phyloP scores from a whole-genome alignment of 371 early-diverging fungal species.

The Dentiscutata heterogama region DNA sequence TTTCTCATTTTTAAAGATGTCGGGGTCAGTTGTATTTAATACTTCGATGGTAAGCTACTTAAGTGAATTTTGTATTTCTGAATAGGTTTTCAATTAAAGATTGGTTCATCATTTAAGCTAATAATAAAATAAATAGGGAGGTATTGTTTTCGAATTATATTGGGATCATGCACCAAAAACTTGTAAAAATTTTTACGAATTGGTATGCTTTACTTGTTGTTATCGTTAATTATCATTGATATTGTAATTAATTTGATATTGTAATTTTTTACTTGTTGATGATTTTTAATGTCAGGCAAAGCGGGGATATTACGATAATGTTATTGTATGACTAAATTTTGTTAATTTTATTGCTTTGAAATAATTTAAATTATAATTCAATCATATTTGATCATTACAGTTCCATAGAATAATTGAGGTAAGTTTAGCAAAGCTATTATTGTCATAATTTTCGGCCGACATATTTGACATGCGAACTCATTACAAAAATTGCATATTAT shows the following conservation, averaged over 20 bases:
- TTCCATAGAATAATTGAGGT: slow-evolving; percentile 87
- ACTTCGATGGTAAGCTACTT: slow-evolving; percentile 32
- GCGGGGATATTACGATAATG: slow-evolving; percentile 74
- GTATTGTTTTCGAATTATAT: slow-evolving; percentile 75
- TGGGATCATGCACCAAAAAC: slow-evolving; percentile 81
- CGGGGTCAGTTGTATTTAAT: slow-evolving; percentile 26
- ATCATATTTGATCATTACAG: slow-evolving; percentile 46
- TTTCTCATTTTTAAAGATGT: slow-evolving; percentile 8
- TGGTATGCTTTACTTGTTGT: slow-evolving; percentile 54
- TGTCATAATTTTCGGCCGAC: no score
- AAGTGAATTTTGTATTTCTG: not conserved
- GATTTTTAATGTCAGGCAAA: slow-evolving; percentile 59
- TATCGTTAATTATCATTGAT: not conserved
- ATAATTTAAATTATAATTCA: not conserved
- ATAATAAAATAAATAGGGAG: slow-evolving; percentile 55
- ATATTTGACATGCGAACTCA: not conserved
- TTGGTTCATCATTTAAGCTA: not conserved
- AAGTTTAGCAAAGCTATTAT: slow-evolving; percentile 38
- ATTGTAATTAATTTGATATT: no score
- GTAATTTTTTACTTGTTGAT: no score
- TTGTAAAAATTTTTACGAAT: slow-evolving; percentile 81
- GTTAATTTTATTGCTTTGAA: not conserved
- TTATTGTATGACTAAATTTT: slow-evolving; percentile 61
- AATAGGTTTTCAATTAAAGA: not conserved
- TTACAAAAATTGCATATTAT: not conserved